phyloP scores from a whole-genome alignment of 2,329 filamentous ascomycete genomes.

The Trichophyton equinum region DNA sequence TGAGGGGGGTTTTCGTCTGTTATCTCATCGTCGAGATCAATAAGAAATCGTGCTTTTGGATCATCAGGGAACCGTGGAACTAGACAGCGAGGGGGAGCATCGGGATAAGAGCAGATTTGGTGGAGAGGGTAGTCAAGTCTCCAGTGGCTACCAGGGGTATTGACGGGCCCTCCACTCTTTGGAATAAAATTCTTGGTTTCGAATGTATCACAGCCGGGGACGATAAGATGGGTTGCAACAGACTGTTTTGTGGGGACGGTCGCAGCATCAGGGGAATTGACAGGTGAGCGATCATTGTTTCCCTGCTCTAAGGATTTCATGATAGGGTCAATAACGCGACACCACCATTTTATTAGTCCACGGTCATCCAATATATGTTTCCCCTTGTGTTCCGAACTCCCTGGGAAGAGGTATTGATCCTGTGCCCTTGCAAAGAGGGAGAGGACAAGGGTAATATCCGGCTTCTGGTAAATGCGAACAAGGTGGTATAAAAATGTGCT shows the following conservation, averaged over 20 bases:
- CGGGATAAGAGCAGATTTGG: constrained; percentile 55
- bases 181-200: constrained; percentile 75
- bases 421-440: constrained; percentile 89
- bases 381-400: constrained; percentile 66
- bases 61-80: constrained; percentile 91
- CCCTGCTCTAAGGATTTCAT: constrained; percentile 36
- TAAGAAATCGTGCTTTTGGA: constrained; percentile 78
- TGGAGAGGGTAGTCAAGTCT: constrained; percentile 57
- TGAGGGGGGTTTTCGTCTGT: constrained; percentile 35
- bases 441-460: constrained; percentile 57
- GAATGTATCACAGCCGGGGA: constrained; percentile 73
- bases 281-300: constrained; percentile 27
- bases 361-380: constrained; percentile 92
- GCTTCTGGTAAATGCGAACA: constrained; percentile 52
- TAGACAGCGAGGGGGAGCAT: constrained; percentile 66
- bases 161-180: constrained; percentile 29
- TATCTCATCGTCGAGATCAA: constrained; percentile 77
- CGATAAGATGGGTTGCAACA: constrained; percentile 67
- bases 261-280: constrained; percentile 15
- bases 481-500: constrained; percentile 66
- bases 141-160: constrained; percentile 32
- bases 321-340: constrained; percentile 67
- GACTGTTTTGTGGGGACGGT: constrained; percentile 17
- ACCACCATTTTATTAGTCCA: constrained; percentile 92
- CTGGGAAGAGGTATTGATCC: constrained; percentile 87